Evolutionary conservation across 2,329 filamentous ascomycete genomes (phyloP).

Genomic region (Pseudopyrenochaeta lycopersici): DNA sequence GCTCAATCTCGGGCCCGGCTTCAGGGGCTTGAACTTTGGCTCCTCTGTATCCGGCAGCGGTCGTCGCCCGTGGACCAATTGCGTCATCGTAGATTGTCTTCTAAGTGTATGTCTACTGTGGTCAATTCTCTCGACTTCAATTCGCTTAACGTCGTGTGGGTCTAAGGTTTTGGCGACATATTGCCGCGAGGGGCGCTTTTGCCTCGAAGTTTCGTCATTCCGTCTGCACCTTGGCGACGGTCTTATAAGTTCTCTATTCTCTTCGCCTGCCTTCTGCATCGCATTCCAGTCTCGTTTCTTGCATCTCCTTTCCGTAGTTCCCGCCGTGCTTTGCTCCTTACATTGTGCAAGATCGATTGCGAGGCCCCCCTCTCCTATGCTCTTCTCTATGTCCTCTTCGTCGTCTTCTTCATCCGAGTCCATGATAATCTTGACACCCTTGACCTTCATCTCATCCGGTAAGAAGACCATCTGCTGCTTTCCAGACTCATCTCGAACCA

Average conservation of each 20-base stretch:
- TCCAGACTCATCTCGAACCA: constrained; percentile 21
- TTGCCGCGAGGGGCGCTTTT: constrained; percentile 5
- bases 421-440: constrained; percentile 8
- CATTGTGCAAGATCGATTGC: background rate
- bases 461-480: constrained; percentile 40
- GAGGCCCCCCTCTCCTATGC: constrained; percentile 1
- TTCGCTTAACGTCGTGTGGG: constrained; percentile 1
- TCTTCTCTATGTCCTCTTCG: constrained; percentile 9
- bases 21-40: constrained; percentile 35
- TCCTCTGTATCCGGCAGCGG: constrained; percentile 27
- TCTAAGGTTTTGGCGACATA: constrained; percentile 7
- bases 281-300: constrained; percentile 27
- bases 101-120: constrained; percentile 16
- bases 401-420: constrained; percentile 24
- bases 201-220: constrained; percentile 8
- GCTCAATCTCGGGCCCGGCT: constrained; percentile 26
- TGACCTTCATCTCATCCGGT: constrained; percentile 36
- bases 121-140: constrained; percentile 7
- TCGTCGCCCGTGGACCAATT: constrained; percentile 36
- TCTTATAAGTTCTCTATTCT: constrained; percentile 9
- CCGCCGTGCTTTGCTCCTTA: background rate
- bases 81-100: constrained; percentile 49
- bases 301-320: constrained; percentile 7
- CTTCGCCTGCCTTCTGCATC: constrained; percentile 7
- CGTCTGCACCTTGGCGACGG: constrained; percentile 31